phyloP scores from a whole-genome alignment of 2,329 filamentous ascomycete species.

The Stenocarpella maydis region DNA sequence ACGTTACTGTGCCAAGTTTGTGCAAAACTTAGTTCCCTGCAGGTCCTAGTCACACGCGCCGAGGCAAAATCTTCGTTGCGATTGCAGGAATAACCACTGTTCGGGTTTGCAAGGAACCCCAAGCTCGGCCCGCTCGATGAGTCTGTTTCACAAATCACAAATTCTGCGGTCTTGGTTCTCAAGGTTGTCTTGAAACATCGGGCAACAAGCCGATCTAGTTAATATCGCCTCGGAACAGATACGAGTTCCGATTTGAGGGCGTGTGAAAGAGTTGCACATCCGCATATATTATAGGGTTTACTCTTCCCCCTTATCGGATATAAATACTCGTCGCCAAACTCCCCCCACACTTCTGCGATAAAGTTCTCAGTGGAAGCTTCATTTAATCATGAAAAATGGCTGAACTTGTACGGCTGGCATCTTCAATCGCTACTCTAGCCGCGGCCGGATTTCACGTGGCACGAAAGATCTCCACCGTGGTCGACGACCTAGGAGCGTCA shows the following conservation, averaged over 20 bases:
- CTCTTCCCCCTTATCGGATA: background rate
- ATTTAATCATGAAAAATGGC: background rate
- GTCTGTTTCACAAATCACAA: slow-evolving; percentile 11
- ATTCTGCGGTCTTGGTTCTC: background rate
- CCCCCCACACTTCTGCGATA: too few species aligned
- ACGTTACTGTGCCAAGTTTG: background rate
- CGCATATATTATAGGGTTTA: background rate
- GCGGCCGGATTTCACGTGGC: background rate
- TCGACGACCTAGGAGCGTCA: background rate
- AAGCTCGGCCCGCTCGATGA: background rate
- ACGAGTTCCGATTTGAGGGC: background rate
- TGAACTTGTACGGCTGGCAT: background rate
- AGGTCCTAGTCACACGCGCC: background rate
- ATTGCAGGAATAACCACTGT: slow-evolving; percentile 5
- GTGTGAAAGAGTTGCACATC: background rate
- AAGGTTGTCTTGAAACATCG: slow-evolving; percentile 12
- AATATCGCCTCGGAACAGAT: background rate
- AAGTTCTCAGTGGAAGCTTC: too few species aligned
- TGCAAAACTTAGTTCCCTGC: background rate
- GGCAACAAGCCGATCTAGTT: background rate
- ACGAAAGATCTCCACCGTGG: background rate
- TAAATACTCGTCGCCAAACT: too few species aligned
- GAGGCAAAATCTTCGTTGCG: background rate
- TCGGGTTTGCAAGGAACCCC: background rate
- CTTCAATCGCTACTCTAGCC: background rate